Evolutionary conservation across 2,329 filamentous ascomycete species (phyloP), one percentile per base, ranked within the genome.

Genomic region (Colletotrichum gigasporum): DNA sequence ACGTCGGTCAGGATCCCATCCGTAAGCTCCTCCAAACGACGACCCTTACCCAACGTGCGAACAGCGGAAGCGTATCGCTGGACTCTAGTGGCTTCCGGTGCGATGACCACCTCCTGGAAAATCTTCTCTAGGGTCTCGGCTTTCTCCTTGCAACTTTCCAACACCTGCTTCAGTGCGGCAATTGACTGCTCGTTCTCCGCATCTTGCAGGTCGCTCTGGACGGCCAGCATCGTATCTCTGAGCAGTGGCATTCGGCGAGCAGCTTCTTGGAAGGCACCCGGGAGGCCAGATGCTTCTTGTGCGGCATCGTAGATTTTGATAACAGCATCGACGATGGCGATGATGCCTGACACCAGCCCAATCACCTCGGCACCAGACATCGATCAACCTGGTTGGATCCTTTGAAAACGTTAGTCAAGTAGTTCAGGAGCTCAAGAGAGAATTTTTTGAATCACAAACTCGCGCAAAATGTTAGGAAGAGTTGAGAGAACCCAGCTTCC

Each of bases 311-410:
- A 71, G 34, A 75, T 39, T 42, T 70, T 63, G 45, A 72, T 66
- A 2, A 69, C 65, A 10, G 58, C 68, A 32, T 74, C 71, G 55
- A 74, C 58, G 47, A 74, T 71, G 2, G 69, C 18, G 48, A 75
- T 72, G 22, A 74, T 69, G 11, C 69, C 69, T 3, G 70, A 70
- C 18, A 75, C 70, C 3, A 74, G 52, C 2, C 70, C 70, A 6
- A 74, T 16, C 18, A 74, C 65, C 26, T 66, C 65, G 20, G 47
- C 62, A 32, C 63, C 55, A 37, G 67, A 68, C 67, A 68, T 68
- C 18, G 16, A 2, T n/a, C n/a, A n/a, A n/a, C n/a, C n/a, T 35
- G 14, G n/a, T 20, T n/a, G n/a, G 16, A 39, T 14, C 35, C 35
- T 16, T n/a, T n/a, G n/a, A n/a, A n/a, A n/a, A n/a, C n/a, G n/a